A percentile compares a stretch with the other conserved stretches of the same genome.
Conservation (phyloP, 2,329 filamentous ascomycete species). For the Verticillium isaacii region DNA sequence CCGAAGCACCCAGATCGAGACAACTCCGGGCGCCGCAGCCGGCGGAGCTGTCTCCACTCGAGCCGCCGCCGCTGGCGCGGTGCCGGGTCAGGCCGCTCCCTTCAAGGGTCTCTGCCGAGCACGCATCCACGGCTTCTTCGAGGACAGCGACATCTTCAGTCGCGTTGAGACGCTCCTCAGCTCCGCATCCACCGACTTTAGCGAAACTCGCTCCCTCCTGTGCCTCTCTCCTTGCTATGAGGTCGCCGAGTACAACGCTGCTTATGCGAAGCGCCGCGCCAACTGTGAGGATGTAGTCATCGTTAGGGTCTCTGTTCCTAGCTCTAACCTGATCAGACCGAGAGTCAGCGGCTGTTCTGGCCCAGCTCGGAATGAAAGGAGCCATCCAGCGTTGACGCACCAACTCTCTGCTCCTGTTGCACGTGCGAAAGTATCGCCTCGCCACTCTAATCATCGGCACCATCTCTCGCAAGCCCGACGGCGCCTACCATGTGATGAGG, state of each 20-base stretch:
- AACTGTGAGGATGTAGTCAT: slow-evolving; percentile 8
- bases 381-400: slow-evolving; percentile 7
- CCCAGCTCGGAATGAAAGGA: slow-evolving; percentile 12
- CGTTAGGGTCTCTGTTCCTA: slow-evolving; percentile 9
- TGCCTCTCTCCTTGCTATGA: slow-evolving; percentile 11
- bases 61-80: not conserved
- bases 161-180: slow-evolving; percentile 3
- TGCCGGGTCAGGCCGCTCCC: not conserved
- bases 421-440: slow-evolving; percentile 5
- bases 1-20: not conserved
- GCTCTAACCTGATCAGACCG: not conserved
- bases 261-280: slow-evolving; percentile 12
- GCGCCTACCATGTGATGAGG: not conserved
- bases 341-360: slow-evolving; percentile 6
- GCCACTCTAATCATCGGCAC: slow-evolving; percentile 11
- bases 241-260: slow-evolving; percentile 12
- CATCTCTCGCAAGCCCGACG: slow-evolving; percentile 5
- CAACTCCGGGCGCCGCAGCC: not conserved
- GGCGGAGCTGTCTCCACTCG: not conserved
- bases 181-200: slow-evolving; percentile 5
- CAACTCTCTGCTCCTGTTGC: not conserved
- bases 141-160: slow-evolving; percentile 1
- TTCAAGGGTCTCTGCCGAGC: slow-evolving; percentile 9
- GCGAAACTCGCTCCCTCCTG: not conserved
- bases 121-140: slow-evolving; percentile 6